Evolutionary conservation across 75 land plant genomes (phyloP).

Genomic region (Cryptomeria japonica): DNA sequence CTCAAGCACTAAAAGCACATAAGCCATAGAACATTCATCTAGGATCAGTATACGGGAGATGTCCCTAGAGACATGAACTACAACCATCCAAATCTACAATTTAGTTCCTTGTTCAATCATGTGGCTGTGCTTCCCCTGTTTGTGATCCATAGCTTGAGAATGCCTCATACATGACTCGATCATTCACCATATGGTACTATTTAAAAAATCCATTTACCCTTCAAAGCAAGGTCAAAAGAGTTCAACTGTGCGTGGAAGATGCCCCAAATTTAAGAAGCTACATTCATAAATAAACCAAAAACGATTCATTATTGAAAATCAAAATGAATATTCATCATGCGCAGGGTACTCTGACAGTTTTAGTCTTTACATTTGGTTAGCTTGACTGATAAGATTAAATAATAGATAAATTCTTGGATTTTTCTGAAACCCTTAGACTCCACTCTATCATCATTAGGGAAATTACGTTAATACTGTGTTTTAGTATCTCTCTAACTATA

Average conservation of each 20-base stretch:
- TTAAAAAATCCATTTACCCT: neutral
- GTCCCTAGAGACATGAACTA: neutral
- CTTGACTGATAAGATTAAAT: neutral
- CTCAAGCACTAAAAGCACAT: neutral
- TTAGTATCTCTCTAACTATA: neutral
- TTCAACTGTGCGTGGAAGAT: neutral
- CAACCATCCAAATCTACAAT: neutral
- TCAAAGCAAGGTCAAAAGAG: neutral
- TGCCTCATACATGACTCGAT: neutral
- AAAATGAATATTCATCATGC: neutral
- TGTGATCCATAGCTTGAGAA: neutral
- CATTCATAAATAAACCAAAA: neutral
- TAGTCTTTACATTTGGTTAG: neutral
- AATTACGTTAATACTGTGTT: neutral
- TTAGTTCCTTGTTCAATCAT: neutral
- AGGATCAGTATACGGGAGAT: neutral
- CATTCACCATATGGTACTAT: neutral
- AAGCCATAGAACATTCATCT: neutral
- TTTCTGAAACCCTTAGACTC: neutral
- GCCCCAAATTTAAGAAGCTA: neutral
- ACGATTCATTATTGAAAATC: neutral
- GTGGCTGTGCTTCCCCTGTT: neutral
- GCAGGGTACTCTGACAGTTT: neutral
- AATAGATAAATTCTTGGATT: neutral
- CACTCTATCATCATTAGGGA: neutral